Base-by-base conservation (phyloP, 2,329 filamentous ascomycete species). In the Trichothecium sympodiale region DNA sequence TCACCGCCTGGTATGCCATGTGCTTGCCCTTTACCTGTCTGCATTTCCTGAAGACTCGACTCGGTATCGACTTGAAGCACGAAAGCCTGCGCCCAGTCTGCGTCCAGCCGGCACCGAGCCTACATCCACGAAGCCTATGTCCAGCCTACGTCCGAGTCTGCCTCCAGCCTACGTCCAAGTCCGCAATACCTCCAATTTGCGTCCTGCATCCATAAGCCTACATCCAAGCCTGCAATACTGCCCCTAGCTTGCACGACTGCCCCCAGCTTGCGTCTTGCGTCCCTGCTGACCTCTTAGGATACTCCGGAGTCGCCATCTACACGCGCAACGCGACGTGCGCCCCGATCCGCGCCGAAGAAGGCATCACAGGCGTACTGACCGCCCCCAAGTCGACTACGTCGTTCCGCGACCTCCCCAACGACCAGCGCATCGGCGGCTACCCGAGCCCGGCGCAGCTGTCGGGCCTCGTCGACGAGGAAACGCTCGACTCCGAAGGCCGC, bases 301-400 rank as follows among this genome's bases (percentile, higher is more conserved):
- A 96, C 54, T 94, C 89, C 17, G 91, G 91, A 2, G 89, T 98
- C 2, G 91, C 82, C 4, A 86, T 98, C 26, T 98, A 95, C 60
- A 95, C 88, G 1, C 76, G 86, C n/a, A 91, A 83, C 52, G 71
- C 82, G 4, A 80, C 74, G 26, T 96, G 91, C 56, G 75, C 79
- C 4, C 91, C 91, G 0, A 83, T 95, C 17, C 77, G 81, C 41
- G 89, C 88, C 4, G 91, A 98, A 60, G 89, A 96, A 62, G 91
- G 91, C n/a, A 69, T 98, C 36, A 81, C 86, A 0, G 91, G 91
- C 13, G 65, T 85, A 5, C 71, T 95, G 12, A 79, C 73, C 31
- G 74, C 80, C 5, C 83, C 86, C 1, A 82, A 76, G 46, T 82
- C 81, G 1, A 67, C 74, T 2, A 77, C 66, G 3, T 70, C 70